These are phyloP conservation scores for Microdochium trichocladiopsis DNA, from an alignment of 2,329 filamentous ascomycete species.

Conservation along the genomic window DNA sequence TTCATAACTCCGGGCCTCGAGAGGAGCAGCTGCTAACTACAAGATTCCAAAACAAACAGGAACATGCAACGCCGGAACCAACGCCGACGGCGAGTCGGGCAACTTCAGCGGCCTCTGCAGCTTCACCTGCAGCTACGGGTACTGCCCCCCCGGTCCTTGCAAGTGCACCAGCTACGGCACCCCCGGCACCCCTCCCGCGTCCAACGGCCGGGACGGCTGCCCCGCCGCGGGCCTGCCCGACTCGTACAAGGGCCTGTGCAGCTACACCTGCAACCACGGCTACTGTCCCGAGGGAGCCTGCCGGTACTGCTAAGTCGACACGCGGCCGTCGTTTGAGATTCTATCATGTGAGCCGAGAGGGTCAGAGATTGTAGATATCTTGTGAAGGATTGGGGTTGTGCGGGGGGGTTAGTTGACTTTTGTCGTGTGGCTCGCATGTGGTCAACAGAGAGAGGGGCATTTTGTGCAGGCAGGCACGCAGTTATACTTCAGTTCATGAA, in stretches of 20 bases:
- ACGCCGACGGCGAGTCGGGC: conserved; percentile 2
- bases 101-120: conserved; percentile 10
- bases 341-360: too few relatives aligned
- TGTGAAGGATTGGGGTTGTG: too few relatives aligned
- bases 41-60: conserved; percentile 6
- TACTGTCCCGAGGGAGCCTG: conserved; percentile 33
- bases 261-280: conserved; percentile 35
- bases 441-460: too few relatives aligned
- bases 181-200: conserved; percentile 9
- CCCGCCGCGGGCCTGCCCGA: conserved; percentile 22
- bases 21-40: conserved; percentile 6
- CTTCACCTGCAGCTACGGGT: conserved; percentile 10
- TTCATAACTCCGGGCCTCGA: background rate
- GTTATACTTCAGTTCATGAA: too few relatives aligned
- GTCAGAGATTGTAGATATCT: too few relatives aligned
- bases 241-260: conserved; percentile 35
- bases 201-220: conserved; percentile 20
- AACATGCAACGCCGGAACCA: conserved; percentile 9
- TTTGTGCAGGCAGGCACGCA: too few relatives aligned
- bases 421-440: too few relatives aligned
- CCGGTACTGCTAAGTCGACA: conserved; percentile 9
- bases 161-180: conserved; percentile 8
- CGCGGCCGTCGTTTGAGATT: too few relatives aligned
- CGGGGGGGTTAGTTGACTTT: too few relatives aligned
- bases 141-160: conserved; percentile 10